phyloP scores from a whole-genome alignment of 352 stramenopile species.

The Phytopythium kandeliae region DNA sequence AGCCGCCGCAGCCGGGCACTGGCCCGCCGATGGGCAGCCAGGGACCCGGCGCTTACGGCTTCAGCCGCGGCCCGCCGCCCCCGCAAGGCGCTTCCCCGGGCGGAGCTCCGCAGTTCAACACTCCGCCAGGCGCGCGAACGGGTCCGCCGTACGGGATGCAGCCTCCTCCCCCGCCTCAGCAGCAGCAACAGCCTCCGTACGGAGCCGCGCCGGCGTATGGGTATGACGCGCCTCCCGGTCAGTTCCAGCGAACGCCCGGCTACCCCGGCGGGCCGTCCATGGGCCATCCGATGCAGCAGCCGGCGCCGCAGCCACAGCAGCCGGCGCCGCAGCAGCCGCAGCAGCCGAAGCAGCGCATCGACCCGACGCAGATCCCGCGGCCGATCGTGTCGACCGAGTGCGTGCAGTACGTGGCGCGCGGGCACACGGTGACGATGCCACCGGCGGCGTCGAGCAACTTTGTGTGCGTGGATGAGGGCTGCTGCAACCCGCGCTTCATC shows the following conservation, averaged over 20 bases:
- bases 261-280: constrained; percentile 7
- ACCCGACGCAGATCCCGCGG: constrained; percentile 85
- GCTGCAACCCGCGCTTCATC: constrained; percentile 87
- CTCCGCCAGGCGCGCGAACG: constrained; percentile 1
- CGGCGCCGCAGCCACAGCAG: constrained; percentile 10
- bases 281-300: constrained; percentile 11
- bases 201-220: constrained; percentile 5
- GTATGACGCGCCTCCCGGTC: constrained; percentile 8
- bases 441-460: constrained; percentile 74
- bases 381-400: constrained; percentile 59
- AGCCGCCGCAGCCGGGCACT: neutral
- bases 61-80: constrained; percentile 17
- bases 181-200: constrained; percentile 10
- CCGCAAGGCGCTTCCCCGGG: constrained; percentile 1
- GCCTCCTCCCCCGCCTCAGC: constrained; percentile 6
- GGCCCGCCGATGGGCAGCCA: constrained; percentile 6
- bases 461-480: constrained; percentile 80
- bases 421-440: constrained; percentile 80
- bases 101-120: neutral
- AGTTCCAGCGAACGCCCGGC: constrained; percentile 8
- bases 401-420: constrained; percentile 71
- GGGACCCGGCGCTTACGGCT: neutral
- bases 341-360: constrained; percentile 72
- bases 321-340: constrained; percentile 32
- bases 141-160: constrained; percentile 11